phyloP scores from a whole-genome alignment of 805 yeast genomes.

The Nakazawaea ishiwadae region DNA sequence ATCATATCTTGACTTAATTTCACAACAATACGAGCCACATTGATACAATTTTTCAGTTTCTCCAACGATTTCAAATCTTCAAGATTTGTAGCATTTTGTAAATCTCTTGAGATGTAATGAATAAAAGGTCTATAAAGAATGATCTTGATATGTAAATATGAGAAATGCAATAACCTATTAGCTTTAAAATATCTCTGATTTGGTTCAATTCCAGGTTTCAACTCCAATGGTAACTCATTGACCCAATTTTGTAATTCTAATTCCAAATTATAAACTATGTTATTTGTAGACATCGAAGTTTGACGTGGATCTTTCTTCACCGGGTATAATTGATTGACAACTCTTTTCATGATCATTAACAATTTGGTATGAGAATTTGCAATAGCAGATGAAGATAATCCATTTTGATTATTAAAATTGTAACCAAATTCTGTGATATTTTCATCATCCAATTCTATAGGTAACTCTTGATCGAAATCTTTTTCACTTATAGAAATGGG shows the following conservation, averaged over 20 bases:
- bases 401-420: slow-evolving; percentile 34
- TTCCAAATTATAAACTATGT: slow-evolving; percentile 58
- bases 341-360: slow-evolving; percentile 64
- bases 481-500: slow-evolving; percentile 74
- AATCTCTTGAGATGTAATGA: slow-evolving; percentile 68
- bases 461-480: slow-evolving; percentile 85
- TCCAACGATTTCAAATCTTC: slow-evolving; percentile 59
- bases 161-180: slow-evolving; percentile 65
- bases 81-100: slow-evolving; percentile 21
- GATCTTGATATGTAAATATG: slow-evolving; percentile 73
- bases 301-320: slow-evolving; percentile 40
- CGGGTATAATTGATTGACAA: slow-evolving; percentile 73
- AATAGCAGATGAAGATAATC: slow-evolving; percentile 66
- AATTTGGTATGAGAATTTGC: slow-evolving; percentile 83
- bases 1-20: slow-evolving; percentile 79
- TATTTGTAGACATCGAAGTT: slow-evolving; percentile 26
- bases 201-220: slow-evolving; percentile 69
- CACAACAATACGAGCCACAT: slow-evolving; percentile 79
- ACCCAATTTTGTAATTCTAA: slow-evolving; percentile 69
- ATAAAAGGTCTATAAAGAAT: slow-evolving; percentile 85
- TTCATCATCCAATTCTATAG: slow-evolving; percentile 82
- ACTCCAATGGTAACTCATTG: slow-evolving; percentile 60
- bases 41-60: slow-evolving; percentile 78
- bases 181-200: slow-evolving; percentile 65
- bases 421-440: slow-evolving; percentile 69